Percentiles rank a stretch among this genome's conserved stretches.
phyloP scores from a whole-genome alignment of 768 basidiomycete species.

The Boletus tylopilopsis region DNA sequence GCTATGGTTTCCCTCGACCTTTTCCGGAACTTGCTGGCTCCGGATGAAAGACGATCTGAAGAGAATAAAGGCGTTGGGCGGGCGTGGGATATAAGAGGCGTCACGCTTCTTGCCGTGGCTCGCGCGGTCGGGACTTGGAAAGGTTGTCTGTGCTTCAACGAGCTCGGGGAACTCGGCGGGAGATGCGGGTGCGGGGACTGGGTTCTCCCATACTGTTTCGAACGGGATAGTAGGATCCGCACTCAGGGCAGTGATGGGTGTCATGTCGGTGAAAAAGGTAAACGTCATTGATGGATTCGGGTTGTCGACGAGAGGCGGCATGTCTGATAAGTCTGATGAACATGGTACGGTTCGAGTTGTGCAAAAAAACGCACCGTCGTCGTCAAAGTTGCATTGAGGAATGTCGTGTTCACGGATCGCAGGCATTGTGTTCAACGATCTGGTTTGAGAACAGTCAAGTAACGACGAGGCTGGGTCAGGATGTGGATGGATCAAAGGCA shows the following conservation, averaged over 20 bases:
- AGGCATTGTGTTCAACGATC: constrained; percentile 19
- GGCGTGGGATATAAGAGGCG: constrained; percentile 74
- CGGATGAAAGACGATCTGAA: constrained; percentile 78
- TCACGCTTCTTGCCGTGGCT: constrained; percentile 64
- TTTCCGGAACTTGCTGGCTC: constrained; percentile 67
- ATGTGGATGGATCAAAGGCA: constrained; percentile 10
- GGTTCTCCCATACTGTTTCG: constrained; percentile 33
- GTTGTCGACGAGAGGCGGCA: constrained; percentile 53
- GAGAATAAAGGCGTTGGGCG: constrained; percentile 84
- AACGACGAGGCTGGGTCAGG: no score
- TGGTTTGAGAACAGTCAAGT: no score
- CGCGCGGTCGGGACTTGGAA: constrained; percentile 34
- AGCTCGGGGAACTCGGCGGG: constrained; percentile 16
- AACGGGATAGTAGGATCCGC: constrained; percentile 32
- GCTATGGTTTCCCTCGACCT: constrained; percentile 78
- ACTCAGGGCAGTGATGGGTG: constrained; percentile 46
- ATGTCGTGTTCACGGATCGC: constrained; percentile 28
- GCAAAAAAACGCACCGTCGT: constrained; percentile 32
- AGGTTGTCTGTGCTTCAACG: constrained; percentile 17
- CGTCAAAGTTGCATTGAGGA: constrained; percentile 28
- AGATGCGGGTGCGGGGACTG: constrained; percentile 15
- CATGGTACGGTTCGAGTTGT: background rate
- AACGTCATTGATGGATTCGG: constrained; percentile 50
- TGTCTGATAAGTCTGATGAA: constrained; percentile 33
- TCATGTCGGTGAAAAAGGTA: constrained; percentile 63